Evolutionary conservation across 768 basidiomycete genomes (phyloP).

Genomic region (Cystofilobasidium ferigula): DNA sequence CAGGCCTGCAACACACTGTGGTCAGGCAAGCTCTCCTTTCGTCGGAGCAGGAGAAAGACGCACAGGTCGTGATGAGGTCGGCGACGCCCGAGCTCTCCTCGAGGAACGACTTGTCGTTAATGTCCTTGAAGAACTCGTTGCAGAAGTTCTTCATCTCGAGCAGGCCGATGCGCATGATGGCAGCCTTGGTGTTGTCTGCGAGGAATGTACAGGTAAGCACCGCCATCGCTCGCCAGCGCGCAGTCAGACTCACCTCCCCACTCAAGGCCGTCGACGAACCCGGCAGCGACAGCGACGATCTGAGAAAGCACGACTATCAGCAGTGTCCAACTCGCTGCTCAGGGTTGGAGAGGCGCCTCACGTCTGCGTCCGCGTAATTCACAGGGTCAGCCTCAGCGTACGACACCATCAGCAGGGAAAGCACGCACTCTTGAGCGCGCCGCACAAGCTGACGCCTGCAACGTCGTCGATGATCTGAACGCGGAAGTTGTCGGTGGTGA

Average conservation of each 20-base stretch:
- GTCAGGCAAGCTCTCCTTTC: neutral
- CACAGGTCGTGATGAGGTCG: conserved; percentile 44
- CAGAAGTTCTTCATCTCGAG: conserved; percentile 45
- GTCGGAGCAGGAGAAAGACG: neutral
- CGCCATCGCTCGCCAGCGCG: neutral
- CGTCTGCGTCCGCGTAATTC: neutral
- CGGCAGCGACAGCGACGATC: conserved; percentile 42
- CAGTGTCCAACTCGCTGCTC: neutral
- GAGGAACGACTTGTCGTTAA: conserved; percentile 42
- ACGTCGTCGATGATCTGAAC: conserved; percentile 43
- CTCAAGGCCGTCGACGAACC: conserved; percentile 42
- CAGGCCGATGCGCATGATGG: conserved; percentile 45
- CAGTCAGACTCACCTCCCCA: conserved; percentile 36
- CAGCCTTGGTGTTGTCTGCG: conserved; percentile 34
- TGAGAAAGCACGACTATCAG: conserved; percentile 23
- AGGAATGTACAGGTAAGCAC: neutral
- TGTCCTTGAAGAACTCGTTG: conserved; percentile 41
- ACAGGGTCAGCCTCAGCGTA: neutral
- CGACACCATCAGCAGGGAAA: too few species aligned
- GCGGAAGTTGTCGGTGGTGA: conserved; percentile 40
- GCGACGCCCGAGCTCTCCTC: conserved; percentile 43
- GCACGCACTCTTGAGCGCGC: conserved; percentile 41
- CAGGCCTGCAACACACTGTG: conserved; percentile 24
- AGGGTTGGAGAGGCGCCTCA: neutral
- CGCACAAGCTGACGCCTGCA: conserved; percentile 43